Percentiles rank a stretch among this genome's conserved stretches.
phyloP scores from a whole-genome alignment of 306 rosid genomes.

The Citrullus mucosospermus region DNA sequence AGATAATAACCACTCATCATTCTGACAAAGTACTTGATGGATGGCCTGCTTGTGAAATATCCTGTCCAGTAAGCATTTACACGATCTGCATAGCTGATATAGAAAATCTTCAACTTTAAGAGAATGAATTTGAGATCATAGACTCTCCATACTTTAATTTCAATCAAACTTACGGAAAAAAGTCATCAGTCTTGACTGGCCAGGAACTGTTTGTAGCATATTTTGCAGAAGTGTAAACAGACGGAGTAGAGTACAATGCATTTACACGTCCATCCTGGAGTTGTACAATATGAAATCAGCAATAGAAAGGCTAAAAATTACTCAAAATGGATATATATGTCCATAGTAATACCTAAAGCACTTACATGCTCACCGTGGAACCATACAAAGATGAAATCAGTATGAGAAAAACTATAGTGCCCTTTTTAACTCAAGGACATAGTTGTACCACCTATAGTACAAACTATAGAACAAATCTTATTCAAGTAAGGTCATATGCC shows the following conservation, averaged over 20 bases:
- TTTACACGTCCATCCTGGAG: slow-evolving; percentile 84
- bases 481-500: neutral
- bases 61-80: slow-evolving; percentile 94
- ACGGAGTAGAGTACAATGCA: slow-evolving; percentile 81
- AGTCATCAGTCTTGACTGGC: slow-evolving; percentile 86
- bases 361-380: neutral
- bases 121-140: slow-evolving; percentile 8
- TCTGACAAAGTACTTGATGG: slow-evolving; percentile 73
- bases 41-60: slow-evolving; percentile 91
- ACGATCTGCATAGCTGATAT: slow-evolving; percentile 77
- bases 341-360: neutral
- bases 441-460: too few relatives aligned
- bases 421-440: too few relatives aligned
- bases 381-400: neutral
- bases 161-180: slow-evolving; percentile 67
- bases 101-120: slow-evolving; percentile 13
- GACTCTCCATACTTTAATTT: neutral
- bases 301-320: neutral
- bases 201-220: slow-evolving; percentile 66
- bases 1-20: slow-evolving; percentile 71
- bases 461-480: too few relatives aligned
- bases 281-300: slow-evolving; percentile 9
- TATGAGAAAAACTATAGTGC: neutral
- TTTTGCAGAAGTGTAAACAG: slow-evolving; percentile 87
- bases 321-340: neutral